Conservation (phyloP, 2,329 filamentous ascomycete genomes). For the Chlorencoelia australis region DNA sequence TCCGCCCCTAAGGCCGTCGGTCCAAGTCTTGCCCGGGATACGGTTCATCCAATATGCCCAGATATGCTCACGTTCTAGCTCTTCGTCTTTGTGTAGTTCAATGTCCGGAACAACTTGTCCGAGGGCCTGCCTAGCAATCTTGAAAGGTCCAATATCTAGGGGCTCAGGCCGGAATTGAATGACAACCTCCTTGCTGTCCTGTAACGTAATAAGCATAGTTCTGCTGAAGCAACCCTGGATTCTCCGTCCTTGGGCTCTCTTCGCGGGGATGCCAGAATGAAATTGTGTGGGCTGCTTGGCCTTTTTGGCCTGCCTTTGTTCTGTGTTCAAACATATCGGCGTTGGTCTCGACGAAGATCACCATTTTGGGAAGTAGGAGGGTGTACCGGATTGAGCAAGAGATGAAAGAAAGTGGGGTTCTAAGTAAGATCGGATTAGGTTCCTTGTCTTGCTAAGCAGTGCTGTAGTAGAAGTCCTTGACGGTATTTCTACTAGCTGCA, state of each 20-base stretch:
- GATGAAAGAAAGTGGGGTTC: too few species aligned
- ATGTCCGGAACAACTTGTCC: slow-evolving; percentile 16
- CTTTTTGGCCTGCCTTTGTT: slow-evolving; percentile 9
- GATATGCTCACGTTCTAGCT: slow-evolving; percentile 12
- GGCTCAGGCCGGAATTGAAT: slow-evolving; percentile 18
- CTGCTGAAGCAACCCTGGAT: slow-evolving; percentile 20
- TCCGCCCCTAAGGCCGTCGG: slow-evolving; percentile 1
- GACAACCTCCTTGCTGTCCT: slow-evolving; percentile 11
- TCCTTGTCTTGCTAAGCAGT: too few species aligned
- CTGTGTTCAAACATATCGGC: slow-evolving; percentile 8
- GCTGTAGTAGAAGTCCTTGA: too few species aligned
- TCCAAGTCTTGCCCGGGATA: slow-evolving; percentile 14
- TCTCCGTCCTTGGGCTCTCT: slow-evolving; percentile 10
- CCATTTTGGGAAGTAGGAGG: too few species aligned
- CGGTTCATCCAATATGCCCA: slow-evolving; percentile 17
- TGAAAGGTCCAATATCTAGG: slow-evolving; percentile 14
- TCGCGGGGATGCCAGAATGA: slow-evolving; percentile 9
- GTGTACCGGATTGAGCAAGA: too few species aligned
- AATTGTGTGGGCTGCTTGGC: slow-evolving; percentile 11
- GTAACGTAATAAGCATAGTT: slow-evolving; percentile 16
- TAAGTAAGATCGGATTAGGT: too few species aligned
- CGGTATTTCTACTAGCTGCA: too few species aligned
- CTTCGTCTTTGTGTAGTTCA: slow-evolving; percentile 10
- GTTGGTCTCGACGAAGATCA: too few species aligned
- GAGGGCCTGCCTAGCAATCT: slow-evolving; percentile 12